These are phyloP conservation scores for Oxyria digyna DNA, from an alignment of 148 eudicot species.

Conservation along the genomic window DNA sequence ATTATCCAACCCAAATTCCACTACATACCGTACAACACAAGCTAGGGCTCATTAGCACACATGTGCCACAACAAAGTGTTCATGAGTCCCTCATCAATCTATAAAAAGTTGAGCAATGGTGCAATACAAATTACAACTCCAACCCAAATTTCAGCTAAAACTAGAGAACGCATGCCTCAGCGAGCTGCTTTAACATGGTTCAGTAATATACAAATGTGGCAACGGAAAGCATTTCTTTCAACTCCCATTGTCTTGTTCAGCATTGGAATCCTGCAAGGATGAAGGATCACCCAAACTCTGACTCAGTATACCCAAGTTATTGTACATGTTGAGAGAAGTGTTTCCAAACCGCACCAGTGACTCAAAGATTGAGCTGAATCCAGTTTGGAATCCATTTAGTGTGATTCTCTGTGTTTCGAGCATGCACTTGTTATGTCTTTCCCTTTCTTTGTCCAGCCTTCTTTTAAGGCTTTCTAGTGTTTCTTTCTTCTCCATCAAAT, in stretches of 20 bases:
- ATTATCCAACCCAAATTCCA: neutral
- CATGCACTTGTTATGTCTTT: constrained; percentile 61
- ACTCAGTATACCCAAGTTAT: constrained; percentile 29
- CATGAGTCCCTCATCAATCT: constrained; percentile 10
- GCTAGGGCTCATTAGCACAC: neutral
- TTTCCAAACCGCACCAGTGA: constrained; percentile 61
- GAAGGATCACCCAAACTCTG: constrained; percentile 27
- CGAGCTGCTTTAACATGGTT: constrained; percentile 62
- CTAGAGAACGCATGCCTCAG: constrained; percentile 32
- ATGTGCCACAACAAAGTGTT: neutral
- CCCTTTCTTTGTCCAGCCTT: constrained; percentile 71
- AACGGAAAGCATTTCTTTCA: no score
- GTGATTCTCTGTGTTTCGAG: constrained; percentile 72
- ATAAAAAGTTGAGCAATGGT: neutral
- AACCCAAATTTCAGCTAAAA: neutral
- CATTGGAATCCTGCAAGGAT: constrained; percentile 25
- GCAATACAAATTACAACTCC: neutral
- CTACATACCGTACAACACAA: neutral
- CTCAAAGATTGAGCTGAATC: constrained; percentile 62
- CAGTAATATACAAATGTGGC: constrained; percentile 41
- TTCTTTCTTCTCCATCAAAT: constrained; percentile 49
- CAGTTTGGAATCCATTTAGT: constrained; percentile 76
- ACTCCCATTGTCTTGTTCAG: constrained; percentile 16
- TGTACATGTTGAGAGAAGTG: constrained; percentile 56
- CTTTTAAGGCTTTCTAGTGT: constrained; percentile 38